phyloP scores from a whole-genome alignment of 1,139 yeast genomes.

The Kluyveromyces sp. region DNA sequence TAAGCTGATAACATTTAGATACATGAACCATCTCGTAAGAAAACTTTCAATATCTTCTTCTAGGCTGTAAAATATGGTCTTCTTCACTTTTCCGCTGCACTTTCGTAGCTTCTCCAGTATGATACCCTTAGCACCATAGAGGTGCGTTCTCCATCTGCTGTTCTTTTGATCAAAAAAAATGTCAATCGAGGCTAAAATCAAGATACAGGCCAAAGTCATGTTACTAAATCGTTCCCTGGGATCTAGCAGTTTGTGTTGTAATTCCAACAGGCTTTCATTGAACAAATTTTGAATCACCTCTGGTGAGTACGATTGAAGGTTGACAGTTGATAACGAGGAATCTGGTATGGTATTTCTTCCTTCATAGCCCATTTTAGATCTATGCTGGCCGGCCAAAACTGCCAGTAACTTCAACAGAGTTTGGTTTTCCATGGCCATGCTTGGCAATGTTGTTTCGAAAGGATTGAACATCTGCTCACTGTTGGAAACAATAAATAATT shows the following conservation, averaged over 20 bases:
- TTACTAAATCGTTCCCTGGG: slow-evolving; percentile 52
- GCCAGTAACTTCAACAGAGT: slow-evolving; percentile 50
- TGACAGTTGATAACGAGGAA: not conserved
- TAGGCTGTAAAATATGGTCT: not conserved
- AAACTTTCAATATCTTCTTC: slow-evolving; percentile 21
- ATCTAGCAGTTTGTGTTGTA: slow-evolving; percentile 46
- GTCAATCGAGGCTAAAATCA: slow-evolving; percentile 58
- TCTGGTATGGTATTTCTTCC: not conserved
- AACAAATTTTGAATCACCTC: slow-evolving; percentile 3
- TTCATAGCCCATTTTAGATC: slow-evolving; percentile 24
- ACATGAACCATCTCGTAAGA: slow-evolving; percentile 10
- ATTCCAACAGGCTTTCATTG: slow-evolving; percentile 31
- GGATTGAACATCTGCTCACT: slow-evolving; percentile 68
- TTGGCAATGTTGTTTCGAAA: slow-evolving; percentile 56
- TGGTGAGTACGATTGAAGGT: not conserved
- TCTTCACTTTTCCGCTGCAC: not conserved
- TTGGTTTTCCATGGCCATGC: slow-evolving; percentile 60
- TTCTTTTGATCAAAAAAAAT: slow-evolving; percentile 40
- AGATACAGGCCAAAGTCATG: slow-evolving; percentile 58
- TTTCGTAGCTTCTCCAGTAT: slow-evolving; percentile 32
- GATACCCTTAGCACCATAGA: slow-evolving; percentile 64
- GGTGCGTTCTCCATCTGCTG: slow-evolving; percentile 56
- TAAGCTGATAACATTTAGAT: slow-evolving; percentile 8
- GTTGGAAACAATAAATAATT: slow-evolving; percentile 39
- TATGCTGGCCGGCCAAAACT: slow-evolving; percentile 61